A percentile compares a stretch with the other conserved stretches of the same genome.
phyloP scores from a whole-genome alignment of 2,329 filamentous ascomycete species.

The Phialophora verrucosa region DNA sequence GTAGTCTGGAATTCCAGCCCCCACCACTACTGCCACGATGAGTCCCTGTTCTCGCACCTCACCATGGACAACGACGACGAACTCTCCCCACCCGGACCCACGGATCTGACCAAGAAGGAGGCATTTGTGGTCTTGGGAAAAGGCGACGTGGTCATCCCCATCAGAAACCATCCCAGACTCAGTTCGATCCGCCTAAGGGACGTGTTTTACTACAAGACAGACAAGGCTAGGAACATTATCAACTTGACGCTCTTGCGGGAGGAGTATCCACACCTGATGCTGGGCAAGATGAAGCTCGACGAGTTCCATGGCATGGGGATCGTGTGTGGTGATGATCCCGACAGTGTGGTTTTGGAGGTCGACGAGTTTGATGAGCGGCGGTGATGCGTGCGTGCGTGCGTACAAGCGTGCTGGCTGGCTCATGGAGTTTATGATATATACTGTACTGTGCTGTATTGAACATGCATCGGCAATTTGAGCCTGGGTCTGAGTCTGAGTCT shows the following conservation, averaged over 20 bases:
- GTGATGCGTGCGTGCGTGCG: too few species aligned
- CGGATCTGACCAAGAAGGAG: slow-evolving; percentile 1
- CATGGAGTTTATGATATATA: too few species aligned
- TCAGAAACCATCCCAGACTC: neutral
- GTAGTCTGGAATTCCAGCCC: slow-evolving; percentile 13
- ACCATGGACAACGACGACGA: neutral
- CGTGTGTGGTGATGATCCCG: slow-evolving; percentile 5
- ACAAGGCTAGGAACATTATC: slow-evolving; percentile 9
- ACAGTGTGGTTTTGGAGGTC: neutral
- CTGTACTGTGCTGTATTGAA: too few species aligned
- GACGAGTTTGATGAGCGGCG: slow-evolving; percentile 6
- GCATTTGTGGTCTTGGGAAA: slow-evolving; percentile 4
- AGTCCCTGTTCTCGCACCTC: slow-evolving; percentile 11
- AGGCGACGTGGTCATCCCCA: slow-evolving; percentile 13
- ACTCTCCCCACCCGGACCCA: neutral
- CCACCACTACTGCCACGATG: slow-evolving; percentile 15
- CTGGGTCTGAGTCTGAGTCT: too few species aligned
- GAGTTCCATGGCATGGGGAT: slow-evolving; percentile 4
- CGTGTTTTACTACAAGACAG: slow-evolving; percentile 14
- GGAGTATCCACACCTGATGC: slow-evolving; percentile 8
- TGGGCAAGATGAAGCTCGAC: slow-evolving; percentile 3
- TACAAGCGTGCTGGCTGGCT: too few species aligned
- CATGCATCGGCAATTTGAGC: too few species aligned
- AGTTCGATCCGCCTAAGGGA: slow-evolving; percentile 3
- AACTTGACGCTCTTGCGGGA: neutral